Base-by-base conservation (phyloP, 495 filamentous ascomycete species). In the Daldinia bambusicola region DNA sequence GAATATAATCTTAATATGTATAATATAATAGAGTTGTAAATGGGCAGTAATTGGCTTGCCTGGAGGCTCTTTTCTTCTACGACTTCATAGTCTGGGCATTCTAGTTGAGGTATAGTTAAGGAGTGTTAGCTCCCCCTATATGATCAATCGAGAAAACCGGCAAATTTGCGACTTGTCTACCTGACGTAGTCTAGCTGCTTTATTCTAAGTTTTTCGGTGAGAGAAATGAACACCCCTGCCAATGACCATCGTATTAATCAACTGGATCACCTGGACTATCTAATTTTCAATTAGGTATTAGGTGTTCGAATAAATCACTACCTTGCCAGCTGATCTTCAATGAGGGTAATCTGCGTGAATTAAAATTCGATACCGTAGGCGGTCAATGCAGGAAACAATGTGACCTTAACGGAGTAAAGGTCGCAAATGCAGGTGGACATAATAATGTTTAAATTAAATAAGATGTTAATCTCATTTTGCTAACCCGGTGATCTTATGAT, bases 401-500 rank as follows among this genome's bases (percentile, higher is more conserved):
- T 37, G 18, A 56, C 32, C 8, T 52, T 16, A 14, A 51, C 32
- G 43, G 4, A 41, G 55, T n/a, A 14, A 50, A 16, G 13, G 10
- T 55, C 22, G 18, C 13, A 10, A 16, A 31, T 51, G 53, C 45
- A 38, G 37, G 18, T 38, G 37, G 18, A 56, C 26, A 2, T 36
- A 26, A 34, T 55, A 41, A 16, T 3, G n/a, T 6, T 18, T 20
- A 52, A 52, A 52, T 31, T 31, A 32, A 31, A 52, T 26, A 52
- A 30, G 22, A 53, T 6, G 22, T 56, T 18, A 32, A 56, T 36
- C 53, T 31, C 32, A 40, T 51, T 32, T 32, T 41, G 3, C 9
- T 50, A 30, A 37, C 18, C 43, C 59, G 14, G 26, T 50, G 30
- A 37, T 50, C 43, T 66, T 14, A n/a, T 50, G 30, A 37, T 50